These are phyloP conservation scores for Penicillium sp. DNA, from an alignment of 2,329 filamentous ascomycete species.

Conservation along the genomic window DNA sequence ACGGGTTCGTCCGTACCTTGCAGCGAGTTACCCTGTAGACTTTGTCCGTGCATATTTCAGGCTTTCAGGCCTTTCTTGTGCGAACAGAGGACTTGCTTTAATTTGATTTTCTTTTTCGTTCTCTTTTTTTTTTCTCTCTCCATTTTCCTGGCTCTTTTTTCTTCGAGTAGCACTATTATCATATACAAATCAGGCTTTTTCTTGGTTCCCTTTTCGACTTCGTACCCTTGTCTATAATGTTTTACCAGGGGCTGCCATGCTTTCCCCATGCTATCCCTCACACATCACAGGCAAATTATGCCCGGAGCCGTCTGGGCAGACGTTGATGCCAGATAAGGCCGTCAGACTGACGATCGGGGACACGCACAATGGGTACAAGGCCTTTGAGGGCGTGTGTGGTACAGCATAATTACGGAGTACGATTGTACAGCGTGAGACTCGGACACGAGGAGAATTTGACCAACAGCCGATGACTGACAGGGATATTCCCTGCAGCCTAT, in stretches of 20 bases:
- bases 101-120: not conserved
- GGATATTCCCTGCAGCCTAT: slow-evolving; percentile 10
- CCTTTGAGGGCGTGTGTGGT: slow-evolving; percentile 8
- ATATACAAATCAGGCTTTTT: not conserved
- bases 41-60: slow-evolving; percentile 20
- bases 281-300: not conserved
- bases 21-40: slow-evolving; percentile 26
- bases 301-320: slow-evolving; percentile 14
- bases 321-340: slow-evolving; percentile 17
- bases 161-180: not conserved
- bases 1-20: slow-evolving; percentile 31
- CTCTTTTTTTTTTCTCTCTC: not conserved
- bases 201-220: not conserved
- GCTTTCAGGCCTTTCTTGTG: not conserved
- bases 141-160: not conserved
- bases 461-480: slow-evolving; percentile 1
- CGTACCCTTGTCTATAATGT: not conserved
- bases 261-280: slow-evolving; percentile 8
- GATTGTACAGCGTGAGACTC: not conserved
- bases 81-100: not conserved
- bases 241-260: slow-evolving; percentile 13
- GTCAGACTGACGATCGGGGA: slow-evolving; percentile 1
- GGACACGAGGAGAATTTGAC: slow-evolving; percentile 10
- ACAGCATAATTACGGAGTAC: slow-evolving; percentile 6
- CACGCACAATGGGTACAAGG: slow-evolving; percentile 12